Evolutionary conservation across 2,329 filamentous ascomycete species (phyloP).

Genomic region (Ceratocystis ficicola): DNA sequence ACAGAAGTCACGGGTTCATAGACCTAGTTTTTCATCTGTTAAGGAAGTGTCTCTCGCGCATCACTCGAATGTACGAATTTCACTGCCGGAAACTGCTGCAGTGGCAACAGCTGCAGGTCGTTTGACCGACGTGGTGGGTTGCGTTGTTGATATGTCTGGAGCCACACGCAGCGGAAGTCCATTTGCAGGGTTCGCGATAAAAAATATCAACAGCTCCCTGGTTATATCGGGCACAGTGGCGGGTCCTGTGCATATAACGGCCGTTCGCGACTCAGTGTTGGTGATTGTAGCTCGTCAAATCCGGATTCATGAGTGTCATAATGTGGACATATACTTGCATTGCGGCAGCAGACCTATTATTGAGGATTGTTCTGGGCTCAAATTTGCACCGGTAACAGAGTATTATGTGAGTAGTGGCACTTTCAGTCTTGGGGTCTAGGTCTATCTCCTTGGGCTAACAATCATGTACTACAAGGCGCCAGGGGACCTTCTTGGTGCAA

Average conservation of each 20-base stretch:
- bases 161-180: conserved; percentile 45
- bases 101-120: conserved; percentile 62
- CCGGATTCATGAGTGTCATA: conserved; percentile 74
- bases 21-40: conserved; percentile 51
- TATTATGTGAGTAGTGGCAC: conserved; percentile 42
- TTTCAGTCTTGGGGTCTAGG: background rate
- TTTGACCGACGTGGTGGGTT: conserved; percentile 54
- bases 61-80: conserved; percentile 60
- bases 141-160: conserved; percentile 69
- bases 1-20: conserved; percentile 37
- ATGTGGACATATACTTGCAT: conserved; percentile 73
- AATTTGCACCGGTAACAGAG: conserved; percentile 64
- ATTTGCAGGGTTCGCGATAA: conserved; percentile 58
- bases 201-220: conserved; percentile 56
- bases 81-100: conserved; percentile 58
- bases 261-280: conserved; percentile 57
- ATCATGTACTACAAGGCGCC: conserved; percentile 3
- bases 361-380: conserved; percentile 67
- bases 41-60: conserved; percentile 52
- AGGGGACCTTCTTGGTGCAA: conserved; percentile 31
- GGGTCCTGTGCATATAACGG: conserved; percentile 75
- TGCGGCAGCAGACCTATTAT: conserved; percentile 83
- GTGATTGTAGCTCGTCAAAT: conserved; percentile 78
- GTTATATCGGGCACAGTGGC: conserved; percentile 66
- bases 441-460: conserved; percentile 13